A percentile compares a stretch with the other conserved stretches of the same genome.
These are phyloP conservation scores for Scutellaria barbata DNA, from an alignment of 257 asterid species.

Conservation along the genomic window DNA sequence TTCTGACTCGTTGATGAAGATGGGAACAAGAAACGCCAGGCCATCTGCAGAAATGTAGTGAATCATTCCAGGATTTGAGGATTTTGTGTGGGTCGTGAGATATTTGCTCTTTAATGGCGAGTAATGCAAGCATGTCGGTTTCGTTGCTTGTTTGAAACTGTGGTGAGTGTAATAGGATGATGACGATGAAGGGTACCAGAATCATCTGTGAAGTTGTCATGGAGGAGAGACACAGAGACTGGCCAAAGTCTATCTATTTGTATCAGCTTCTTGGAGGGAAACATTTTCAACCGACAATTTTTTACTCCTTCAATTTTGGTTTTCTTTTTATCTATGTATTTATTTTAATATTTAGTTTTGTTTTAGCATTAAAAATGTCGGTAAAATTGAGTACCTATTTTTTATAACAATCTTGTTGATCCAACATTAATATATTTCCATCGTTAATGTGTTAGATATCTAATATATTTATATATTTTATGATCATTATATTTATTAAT, in stretches of 20 bases:
- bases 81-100: constrained; percentile 27
- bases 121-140: constrained; percentile 34
- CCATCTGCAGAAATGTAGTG: constrained; percentile 35
- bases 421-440: no score
- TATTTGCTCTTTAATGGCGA: constrained; percentile 35
- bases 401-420: no score
- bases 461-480: no score
- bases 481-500: no score
- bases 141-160: not conserved
- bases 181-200: not conserved
- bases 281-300: no score
- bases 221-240: constrained; percentile 1
- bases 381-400: no score
- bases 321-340: no score
- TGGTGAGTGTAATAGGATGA: constrained; percentile 22
- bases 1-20: constrained; percentile 23
- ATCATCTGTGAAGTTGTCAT: not conserved
- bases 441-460: no score
- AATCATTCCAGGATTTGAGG: constrained; percentile 30
- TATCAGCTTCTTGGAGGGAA: constrained; percentile 23
- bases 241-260: not conserved
- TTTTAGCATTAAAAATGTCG: no score
- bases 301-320: no score
- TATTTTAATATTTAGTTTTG: no score
- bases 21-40: constrained; percentile 24